These are phyloP conservation scores for Fusarium sp. DNA, from an alignment of 2,329 filamentous ascomycete genomes.

Conservation along the genomic window DNA sequence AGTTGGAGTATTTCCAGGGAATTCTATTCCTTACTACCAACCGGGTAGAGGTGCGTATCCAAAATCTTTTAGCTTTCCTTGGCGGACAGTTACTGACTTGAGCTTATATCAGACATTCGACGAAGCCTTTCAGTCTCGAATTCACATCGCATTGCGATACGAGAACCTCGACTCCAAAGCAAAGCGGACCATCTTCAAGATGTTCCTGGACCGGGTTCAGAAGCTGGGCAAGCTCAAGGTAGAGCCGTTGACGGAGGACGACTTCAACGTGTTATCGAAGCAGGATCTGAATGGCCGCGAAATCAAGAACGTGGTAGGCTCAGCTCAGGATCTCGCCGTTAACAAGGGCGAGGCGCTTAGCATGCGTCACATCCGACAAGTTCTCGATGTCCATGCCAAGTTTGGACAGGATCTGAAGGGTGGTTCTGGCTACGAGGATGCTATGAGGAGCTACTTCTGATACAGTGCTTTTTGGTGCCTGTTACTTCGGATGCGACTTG, in stretches of 20 bases:
- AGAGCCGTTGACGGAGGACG: slow-evolving; percentile 73
- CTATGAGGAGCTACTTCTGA: slow-evolving; percentile 83
- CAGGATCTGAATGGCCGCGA: slow-evolving; percentile 74
- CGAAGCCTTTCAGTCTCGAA: slow-evolving; percentile 88
- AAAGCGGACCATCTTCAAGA: slow-evolving; percentile 83
- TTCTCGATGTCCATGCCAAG: slow-evolving; percentile 85
- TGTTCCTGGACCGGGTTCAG: slow-evolving; percentile 82
- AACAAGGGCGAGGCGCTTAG: slow-evolving; percentile 78
- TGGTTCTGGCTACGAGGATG: slow-evolving; percentile 82
- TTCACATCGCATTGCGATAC: slow-evolving; percentile 87
- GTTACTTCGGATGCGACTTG: neutral
- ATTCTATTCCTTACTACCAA: slow-evolving; percentile 93
- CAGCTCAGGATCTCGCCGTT: slow-evolving; percentile 84
- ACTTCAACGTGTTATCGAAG: slow-evolving; percentile 75
- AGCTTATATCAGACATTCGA: slow-evolving; percentile 76
- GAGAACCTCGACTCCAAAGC: slow-evolving; percentile 79
- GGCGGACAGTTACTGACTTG: slow-evolving; percentile 5
- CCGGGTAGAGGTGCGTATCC: slow-evolving; percentile 72
- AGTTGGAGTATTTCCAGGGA: slow-evolving; percentile 92
- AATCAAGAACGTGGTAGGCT: slow-evolving; percentile 91
- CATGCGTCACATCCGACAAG: slow-evolving; percentile 84
- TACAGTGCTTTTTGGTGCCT: neutral
- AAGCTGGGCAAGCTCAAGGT: slow-evolving; percentile 72
- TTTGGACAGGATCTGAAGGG: slow-evolving; percentile 89
- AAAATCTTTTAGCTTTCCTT: neutral